Conservation (phyloP, 2,329 filamentous ascomycete species). For the Trichoderma endophyticum region DNA sequence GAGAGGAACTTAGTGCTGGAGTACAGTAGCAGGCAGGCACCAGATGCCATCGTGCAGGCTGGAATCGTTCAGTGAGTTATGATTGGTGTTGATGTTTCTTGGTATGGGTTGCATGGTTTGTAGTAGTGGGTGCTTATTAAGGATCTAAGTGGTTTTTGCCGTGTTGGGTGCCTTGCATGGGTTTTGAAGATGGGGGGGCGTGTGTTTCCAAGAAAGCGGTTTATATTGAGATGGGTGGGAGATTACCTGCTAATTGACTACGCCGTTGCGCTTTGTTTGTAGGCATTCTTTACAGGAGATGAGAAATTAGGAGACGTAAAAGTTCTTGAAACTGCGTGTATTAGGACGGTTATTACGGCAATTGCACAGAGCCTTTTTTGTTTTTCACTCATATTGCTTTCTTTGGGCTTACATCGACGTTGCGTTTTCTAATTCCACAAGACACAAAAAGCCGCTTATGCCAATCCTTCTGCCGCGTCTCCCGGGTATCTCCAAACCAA, state of each 20-base stretch:
- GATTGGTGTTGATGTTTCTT: not conserved
- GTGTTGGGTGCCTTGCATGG: slow-evolving; percentile 14
- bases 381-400: not conserved
- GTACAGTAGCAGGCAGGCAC: not conserved
- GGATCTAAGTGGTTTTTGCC: not conserved
- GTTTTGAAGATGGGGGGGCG: not conserved
- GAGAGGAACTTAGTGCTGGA: not conserved
- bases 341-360: not conserved
- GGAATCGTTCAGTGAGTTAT: not conserved
- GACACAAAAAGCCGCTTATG: not conserved
- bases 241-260: not conserved
- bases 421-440: not conserved
- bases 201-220: not conserved
- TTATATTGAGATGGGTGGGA: not conserved
- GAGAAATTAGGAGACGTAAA: not conserved
- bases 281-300: not conserved
- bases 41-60: not conserved
- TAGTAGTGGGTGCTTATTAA: not conserved
- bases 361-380: not conserved
- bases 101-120: not conserved
- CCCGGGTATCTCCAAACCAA: not conserved
- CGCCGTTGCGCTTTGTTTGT: too few species aligned
- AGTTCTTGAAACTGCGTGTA: not conserved
- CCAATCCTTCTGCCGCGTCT: not conserved
- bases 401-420: not conserved